phyloP scores from a whole-genome alignment of 108 stramenopile genomes.

The Fistulifera pelliculosa region DNA sequence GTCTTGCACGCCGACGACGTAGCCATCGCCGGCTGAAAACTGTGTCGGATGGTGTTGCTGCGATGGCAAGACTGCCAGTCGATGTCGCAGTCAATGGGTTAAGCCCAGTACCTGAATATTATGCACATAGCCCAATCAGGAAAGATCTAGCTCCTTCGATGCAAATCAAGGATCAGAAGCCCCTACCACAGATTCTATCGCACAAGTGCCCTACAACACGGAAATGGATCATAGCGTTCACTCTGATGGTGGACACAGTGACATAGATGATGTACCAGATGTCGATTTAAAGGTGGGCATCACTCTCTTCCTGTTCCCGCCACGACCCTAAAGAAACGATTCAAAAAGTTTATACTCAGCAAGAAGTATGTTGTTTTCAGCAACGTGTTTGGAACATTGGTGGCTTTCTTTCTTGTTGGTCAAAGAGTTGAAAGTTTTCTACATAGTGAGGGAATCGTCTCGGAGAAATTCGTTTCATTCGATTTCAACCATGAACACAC shows the following conservation, averaged over 20 bases:
- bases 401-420: conserved; percentile 43
- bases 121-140: background rate
- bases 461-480: conserved; percentile 3
- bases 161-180: background rate
- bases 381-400: conserved; percentile 44
- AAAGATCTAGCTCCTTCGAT: background rate
- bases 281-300: background rate
- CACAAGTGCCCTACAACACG: background rate
- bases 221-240: background rate
- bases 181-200: background rate
- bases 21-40: conserved; percentile 22
- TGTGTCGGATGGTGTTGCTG: conserved; percentile 48
- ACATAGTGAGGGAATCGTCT: conserved; percentile 11
- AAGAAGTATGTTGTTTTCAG: conserved; percentile 21
- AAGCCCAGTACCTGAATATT: background rate
- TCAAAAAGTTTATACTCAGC: conserved; percentile 21
- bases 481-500: conserved; percentile 7
- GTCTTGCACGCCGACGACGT: conserved; percentile 19
- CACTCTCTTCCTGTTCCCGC: background rate
- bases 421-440: conserved; percentile 37
- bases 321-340: background rate
- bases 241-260: conserved; percentile 8
- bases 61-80: conserved; percentile 19
- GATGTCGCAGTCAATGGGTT: background rate
- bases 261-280: conserved; percentile 14